Evolutionary conservation across 2,329 filamentous ascomycete species (phyloP), one percentile per base, ranked within the genome.

Genomic region (Scedosporium boydii): DNA sequence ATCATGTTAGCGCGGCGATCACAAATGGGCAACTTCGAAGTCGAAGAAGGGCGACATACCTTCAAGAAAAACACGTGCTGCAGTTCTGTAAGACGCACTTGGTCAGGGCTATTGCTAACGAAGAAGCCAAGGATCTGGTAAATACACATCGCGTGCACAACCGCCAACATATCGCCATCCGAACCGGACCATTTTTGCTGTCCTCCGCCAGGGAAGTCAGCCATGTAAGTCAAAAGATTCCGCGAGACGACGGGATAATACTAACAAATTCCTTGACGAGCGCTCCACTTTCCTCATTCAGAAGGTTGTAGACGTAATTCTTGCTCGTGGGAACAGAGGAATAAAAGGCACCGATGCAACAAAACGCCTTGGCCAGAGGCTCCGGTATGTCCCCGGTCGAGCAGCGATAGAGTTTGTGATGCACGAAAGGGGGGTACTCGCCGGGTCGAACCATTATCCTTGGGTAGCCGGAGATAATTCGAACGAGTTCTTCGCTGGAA

Each of bases 101-200:
- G 59, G 2, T 63, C 62, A 10, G 55, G 38, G 29, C 57, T 62
- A n/a, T 48, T 58, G 46, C 64, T 55, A 27, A 27, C 56, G 18
- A 65, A 63, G 46, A 65, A 65, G 23, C 62, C 64, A 7, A 65
- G 29, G 10, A 65, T 65, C 62, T 65, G 64, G 29, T 65, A 65
- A 5, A 65, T 53, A 42, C 64, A 65, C 64, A 65, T 65, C 42
- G 64, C 64, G 23, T 65, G 64, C 14, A 65, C 51, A 18, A 55
- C 51, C 18, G 18, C 60, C 18, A 62, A 12, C 60, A 62, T 62
- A 27, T 62, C 60, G 23, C 26, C 41, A 21, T 62, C 60, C 14
- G 60, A 62, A 1, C 18, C 34, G 3, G 51, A 46, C 29, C 48
- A 55, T 53, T 57, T 48, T 14, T 61, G 44, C 26, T 60, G 16